Evolutionary conservation across 257 asterid species (phyloP).

Genomic region (Haberlea rhodopensis): DNA sequence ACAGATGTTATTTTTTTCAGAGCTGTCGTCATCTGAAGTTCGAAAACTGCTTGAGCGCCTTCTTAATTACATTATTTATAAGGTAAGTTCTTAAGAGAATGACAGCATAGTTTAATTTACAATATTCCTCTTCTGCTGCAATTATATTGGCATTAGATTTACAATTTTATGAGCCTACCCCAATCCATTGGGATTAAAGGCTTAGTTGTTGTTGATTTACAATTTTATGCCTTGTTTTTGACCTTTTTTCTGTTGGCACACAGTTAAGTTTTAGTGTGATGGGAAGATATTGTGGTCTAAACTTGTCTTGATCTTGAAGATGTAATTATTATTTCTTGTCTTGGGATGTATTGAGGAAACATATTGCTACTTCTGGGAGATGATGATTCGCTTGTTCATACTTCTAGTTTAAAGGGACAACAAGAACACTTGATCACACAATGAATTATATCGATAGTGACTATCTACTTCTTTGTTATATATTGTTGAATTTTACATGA

Average conservation of each 20-base stretch:
- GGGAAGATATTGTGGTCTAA: conserved; percentile 12
- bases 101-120: conserved; percentile 13
- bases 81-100: conserved; percentile 45
- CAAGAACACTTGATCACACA: not conserved
- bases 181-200: too few species aligned
- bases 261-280: conserved; percentile 7
- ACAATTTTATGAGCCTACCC: conserved; percentile 14
- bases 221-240: conserved; percentile 14
- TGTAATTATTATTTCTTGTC: conserved; percentile 10
- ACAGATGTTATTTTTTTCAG: conserved; percentile 88
- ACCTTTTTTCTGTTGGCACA: not conserved
- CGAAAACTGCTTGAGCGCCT: conserved; percentile 85
- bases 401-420: not conserved
- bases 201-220: too few species aligned
- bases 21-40: conserved; percentile 74
- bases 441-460: conserved; percentile 3
- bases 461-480: conserved; percentile 10
- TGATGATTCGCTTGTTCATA: conserved; percentile 11
- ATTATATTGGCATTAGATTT: not conserved
- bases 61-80: conserved; percentile 74
- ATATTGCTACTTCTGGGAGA: not conserved
- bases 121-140: conserved; percentile 19
- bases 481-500: not conserved
- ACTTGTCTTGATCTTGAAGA: not conserved
- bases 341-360: conserved; percentile 1